Percentiles rank a stretch among this genome's conserved stretches.
Evolutionary conservation across 768 basidiomycete species (phyloP).

Genomic region (Amanita muscaria): DNA sequence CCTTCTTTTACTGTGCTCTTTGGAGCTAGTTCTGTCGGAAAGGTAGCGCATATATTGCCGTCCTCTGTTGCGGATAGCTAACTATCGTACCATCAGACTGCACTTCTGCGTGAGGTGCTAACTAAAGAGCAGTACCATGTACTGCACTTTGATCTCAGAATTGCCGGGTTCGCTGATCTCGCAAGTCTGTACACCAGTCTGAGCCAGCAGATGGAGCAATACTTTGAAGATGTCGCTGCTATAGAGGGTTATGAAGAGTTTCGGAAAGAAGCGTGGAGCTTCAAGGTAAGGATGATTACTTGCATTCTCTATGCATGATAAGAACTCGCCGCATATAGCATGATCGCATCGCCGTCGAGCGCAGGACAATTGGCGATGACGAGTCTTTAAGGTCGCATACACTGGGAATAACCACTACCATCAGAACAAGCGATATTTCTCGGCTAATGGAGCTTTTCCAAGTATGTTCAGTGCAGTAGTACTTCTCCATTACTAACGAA

Average conservation of each 20-base stretch:
- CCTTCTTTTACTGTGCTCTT: slow-evolving; percentile 77
- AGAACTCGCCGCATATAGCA: slow-evolving; percentile 35
- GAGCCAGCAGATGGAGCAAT: slow-evolving; percentile 74
- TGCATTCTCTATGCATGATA: background rate
- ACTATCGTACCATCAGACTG: slow-evolving; percentile 43
- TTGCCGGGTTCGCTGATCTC: slow-evolving; percentile 78
- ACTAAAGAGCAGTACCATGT: slow-evolving; percentile 64
- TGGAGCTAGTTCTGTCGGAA: slow-evolving; percentile 75
- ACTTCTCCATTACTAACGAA: background rate
- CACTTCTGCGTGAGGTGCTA: slow-evolving; percentile 70
- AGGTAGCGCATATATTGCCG: slow-evolving; percentile 32
- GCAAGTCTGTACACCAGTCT: slow-evolving; percentile 69
- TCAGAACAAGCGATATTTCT: slow-evolving; percentile 74
- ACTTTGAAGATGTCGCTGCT: slow-evolving; percentile 57
- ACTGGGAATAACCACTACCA: slow-evolving; percentile 17
- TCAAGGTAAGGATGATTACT: slow-evolving; percentile 47
- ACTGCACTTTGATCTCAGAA: slow-evolving; percentile 76
- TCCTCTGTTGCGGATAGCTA: background rate
- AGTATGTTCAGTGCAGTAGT: slow-evolving; percentile 23
- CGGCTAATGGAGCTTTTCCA: slow-evolving; percentile 82
- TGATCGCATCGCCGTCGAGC: slow-evolving; percentile 67
- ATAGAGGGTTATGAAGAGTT: slow-evolving; percentile 63
- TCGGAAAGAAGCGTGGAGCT: slow-evolving; percentile 66
- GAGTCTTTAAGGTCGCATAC: slow-evolving; percentile 28
- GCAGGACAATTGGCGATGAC: slow-evolving; percentile 38